A percentile compares a stretch with the other conserved stretches of the same genome.
phyloP scores from a whole-genome alignment of 2,329 filamentous ascomycete species.

The Pezizomycotina sp. region DNA sequence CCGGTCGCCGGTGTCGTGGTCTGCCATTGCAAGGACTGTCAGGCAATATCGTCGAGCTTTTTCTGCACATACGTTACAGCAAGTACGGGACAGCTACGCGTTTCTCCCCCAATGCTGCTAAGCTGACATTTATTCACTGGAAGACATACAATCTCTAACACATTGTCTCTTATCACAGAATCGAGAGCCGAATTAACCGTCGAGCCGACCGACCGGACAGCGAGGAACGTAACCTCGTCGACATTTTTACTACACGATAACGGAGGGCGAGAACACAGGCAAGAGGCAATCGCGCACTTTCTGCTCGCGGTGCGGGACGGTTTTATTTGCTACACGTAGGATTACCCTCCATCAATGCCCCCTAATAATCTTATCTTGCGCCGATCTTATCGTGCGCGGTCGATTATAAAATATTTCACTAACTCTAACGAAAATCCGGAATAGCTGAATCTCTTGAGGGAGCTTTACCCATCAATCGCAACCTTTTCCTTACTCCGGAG shows the following conservation, averaged over 20 bases:
- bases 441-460: slow-evolving; percentile 19
- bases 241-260: slow-evolving; percentile 19
- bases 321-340: slow-evolving; percentile 20
- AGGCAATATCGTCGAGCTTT: slow-evolving; percentile 21
- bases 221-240: slow-evolving; percentile 16
- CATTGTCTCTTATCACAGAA: slow-evolving; percentile 10
- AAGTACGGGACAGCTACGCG: slow-evolving; percentile 14
- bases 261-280: slow-evolving; percentile 16
- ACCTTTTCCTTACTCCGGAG: slow-evolving; percentile 13
- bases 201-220: slow-evolving; percentile 14
- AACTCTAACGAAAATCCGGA: slow-evolving; percentile 1
- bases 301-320: slow-evolving; percentile 18
- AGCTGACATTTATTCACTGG: no score
- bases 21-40: slow-evolving; percentile 20
- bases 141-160: slow-evolving; percentile 5
- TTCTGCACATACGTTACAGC: slow-evolving; percentile 20
- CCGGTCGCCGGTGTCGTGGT: slow-evolving; percentile 17
- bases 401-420: no score
- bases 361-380: no score
- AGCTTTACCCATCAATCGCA: slow-evolving; percentile 15
- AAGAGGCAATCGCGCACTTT: slow-evolving; percentile 19
- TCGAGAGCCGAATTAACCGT: slow-evolving; percentile 16
- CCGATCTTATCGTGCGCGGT: no score
- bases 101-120: no score
- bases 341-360: no score